A percentile compares a stretch with the other conserved stretches of the same genome.
These are phyloP conservation scores for Przewalskia tangutica DNA, from an alignment of 257 asterid genomes.

Conservation along the genomic window DNA sequence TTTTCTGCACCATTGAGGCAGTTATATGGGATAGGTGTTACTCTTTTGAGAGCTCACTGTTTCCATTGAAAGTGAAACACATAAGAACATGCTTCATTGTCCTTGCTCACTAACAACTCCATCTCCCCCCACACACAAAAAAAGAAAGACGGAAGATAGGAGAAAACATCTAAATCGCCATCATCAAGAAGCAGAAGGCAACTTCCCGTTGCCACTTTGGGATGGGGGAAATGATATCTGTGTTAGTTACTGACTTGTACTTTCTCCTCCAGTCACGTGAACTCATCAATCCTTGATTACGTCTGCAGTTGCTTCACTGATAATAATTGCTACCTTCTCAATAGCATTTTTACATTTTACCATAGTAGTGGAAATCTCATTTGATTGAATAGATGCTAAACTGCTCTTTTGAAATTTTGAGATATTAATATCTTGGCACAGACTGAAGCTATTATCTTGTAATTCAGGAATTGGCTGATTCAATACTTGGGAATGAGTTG, in stretches of 20 bases:
- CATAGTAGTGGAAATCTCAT: background rate
- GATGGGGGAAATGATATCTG: background rate
- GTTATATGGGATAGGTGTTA: background rate
- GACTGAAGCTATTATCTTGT: constrained; percentile 9
- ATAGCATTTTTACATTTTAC: background rate
- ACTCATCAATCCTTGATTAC: background rate
- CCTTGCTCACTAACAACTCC: constrained; percentile 7
- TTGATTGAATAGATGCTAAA: background rate
- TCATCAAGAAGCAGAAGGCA: background rate
- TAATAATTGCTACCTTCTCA: background rate
- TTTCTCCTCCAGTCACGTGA: background rate
- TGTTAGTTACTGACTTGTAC: background rate
- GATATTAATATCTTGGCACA: background rate
- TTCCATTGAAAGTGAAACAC: background rate
- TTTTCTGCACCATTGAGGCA: background rate
- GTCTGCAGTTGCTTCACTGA: constrained; percentile 1
- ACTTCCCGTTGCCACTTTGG: background rate
- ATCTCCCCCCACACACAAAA: background rate
- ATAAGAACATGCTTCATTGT: background rate
- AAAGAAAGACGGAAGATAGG: background rate
- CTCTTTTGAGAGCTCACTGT: background rate
- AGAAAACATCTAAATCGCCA: background rate
- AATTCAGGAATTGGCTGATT: constrained; percentile 64
- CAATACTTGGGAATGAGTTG: constrained; percentile 77
- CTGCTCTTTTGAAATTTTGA: background rate